Conservation (phyloP, 2,329 filamentous ascomycete genomes). For the Nannizziopsis arthrosporioides region DNA sequence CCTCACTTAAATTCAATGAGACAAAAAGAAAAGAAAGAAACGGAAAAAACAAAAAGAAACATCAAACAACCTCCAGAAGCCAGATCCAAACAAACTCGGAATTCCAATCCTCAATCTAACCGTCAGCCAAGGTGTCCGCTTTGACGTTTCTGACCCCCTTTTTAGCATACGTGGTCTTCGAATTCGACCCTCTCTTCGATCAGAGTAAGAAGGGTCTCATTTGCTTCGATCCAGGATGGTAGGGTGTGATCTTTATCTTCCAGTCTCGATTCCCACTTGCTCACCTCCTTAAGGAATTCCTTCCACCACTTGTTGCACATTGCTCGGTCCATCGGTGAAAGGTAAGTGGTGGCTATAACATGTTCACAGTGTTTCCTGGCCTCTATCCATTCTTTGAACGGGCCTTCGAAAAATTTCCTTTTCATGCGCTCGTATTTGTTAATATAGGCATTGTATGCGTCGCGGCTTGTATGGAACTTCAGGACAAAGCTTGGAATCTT, state of each 20-base stretch:
- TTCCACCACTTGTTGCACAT: conserved; percentile 21
- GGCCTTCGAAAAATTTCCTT: conserved; percentile 12
- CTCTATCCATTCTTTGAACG: conserved; percentile 15
- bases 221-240: conserved; percentile 21
- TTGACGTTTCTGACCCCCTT: background rate
- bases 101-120: no score
- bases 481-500: conserved; percentile 22
- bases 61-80: no score
- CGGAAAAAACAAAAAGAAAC: no score
- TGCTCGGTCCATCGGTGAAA: conserved; percentile 14
- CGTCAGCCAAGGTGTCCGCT: no score
- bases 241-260: conserved; percentile 15
- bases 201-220: conserved; percentile 19
- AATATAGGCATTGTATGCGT: conserved; percentile 17
- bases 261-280: conserved; percentile 20
- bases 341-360: conserved; percentile 6
- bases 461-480: conserved; percentile 18
- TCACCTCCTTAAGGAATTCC: conserved; percentile 20
- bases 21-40: no score
- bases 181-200: conserved; percentile 23
- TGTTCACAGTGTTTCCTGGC: conserved; percentile 13
- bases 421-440: rapidly evolving
- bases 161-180: conserved; percentile 8
- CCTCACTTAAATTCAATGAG: no score
- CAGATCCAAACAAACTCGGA: no score